Evolutionary conservation across 768 basidiomycete genomes (phyloP), one percentile per base, ranked within the genome.

Genomic region (Lactifluus piperatus): DNA sequence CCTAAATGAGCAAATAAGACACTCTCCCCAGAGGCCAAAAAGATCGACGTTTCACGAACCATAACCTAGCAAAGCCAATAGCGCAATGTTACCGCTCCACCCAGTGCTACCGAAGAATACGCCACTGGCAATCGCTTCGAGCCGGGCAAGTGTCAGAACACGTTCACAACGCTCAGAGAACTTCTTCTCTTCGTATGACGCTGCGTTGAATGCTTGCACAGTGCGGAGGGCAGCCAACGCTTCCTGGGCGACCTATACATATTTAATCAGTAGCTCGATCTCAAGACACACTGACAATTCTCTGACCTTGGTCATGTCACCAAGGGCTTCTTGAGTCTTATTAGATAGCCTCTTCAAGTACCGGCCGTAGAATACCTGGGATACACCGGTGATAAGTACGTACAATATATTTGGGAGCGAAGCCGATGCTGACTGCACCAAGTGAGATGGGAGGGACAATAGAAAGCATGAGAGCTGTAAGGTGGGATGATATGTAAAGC

Each of bases 41-140:
- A 27, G 11, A 29, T 3, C 48, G 53, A 52, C 24, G 41, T 24
- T 18, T 14, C 36, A 51, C 80, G 45, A 64, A 88, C 94, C 95
- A 67, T 97, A 99, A 45, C 93, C 92, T 32, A 99, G 76, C 27
- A 99, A 73, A 49, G 85, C 89, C 45, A 99, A 76, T 48, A 97
- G 71, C 0, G 95, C 94, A 53, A 95, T 77, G 68, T 98, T 98
- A 11, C 95, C 94, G 56, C 93, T 92, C 85, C 91, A 89, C 1
- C 91, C 88, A 0, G 87, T 91, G 54, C 84, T 83, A 18, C 94
- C 95, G 70, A 89, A 97, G 75, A 99, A 99, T 51, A 97, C 85
- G 4, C 88, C 93, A 57, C 84, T 87, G 1, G 95, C 95, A 62
- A 88, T 75, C 1, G 94, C 91, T 71, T 99, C 95, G 65, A 85